Conservation (phyloP, 192 early-diverging fungal species). For the Coemansia sp. region DNA sequence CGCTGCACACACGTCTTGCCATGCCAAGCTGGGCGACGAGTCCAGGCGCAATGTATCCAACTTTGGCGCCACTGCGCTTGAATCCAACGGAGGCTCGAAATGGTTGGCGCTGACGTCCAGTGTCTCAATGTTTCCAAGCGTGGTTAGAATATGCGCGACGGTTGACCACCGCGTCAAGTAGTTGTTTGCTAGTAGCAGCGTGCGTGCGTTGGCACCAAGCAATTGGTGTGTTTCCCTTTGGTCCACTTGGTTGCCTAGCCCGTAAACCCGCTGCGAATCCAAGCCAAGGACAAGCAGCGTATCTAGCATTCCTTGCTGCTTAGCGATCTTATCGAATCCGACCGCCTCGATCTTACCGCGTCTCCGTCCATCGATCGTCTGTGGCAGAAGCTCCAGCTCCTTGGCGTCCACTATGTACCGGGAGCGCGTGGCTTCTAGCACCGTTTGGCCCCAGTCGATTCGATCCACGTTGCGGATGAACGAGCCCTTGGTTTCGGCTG, state of each 20-base stretch:
- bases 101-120: constrained; percentile 42
- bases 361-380: constrained; percentile 23
- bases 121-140: constrained; percentile 3
- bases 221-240: not conserved
- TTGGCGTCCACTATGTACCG: constrained; percentile 20
- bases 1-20: constrained; percentile 8
- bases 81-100: constrained; percentile 1
- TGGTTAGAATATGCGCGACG: constrained; percentile 13
- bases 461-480: constrained; percentile 35
- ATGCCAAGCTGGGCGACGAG: constrained; percentile 14
- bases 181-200: constrained; percentile 29
- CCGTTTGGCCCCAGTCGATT: constrained; percentile 34
- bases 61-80: not conserved
- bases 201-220: constrained; percentile 12
- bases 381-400: constrained; percentile 1
- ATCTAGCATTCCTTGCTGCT: constrained; percentile 16
- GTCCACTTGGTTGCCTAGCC: not conserved
- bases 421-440: constrained; percentile 16
- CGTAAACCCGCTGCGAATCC: constrained; percentile 15
- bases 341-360: constrained; percentile 38
- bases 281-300: constrained; percentile 14
- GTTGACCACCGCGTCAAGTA: constrained; percentile 22
- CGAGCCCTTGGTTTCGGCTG: constrained; percentile 8
- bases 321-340: constrained; percentile 28
- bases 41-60: constrained; percentile 27